Percentiles rank a stretch among this genome's conserved stretches.
Evolutionary conservation across 345 rosid species (phyloP).

Genomic region (Streptanthus diversifolius): DNA sequence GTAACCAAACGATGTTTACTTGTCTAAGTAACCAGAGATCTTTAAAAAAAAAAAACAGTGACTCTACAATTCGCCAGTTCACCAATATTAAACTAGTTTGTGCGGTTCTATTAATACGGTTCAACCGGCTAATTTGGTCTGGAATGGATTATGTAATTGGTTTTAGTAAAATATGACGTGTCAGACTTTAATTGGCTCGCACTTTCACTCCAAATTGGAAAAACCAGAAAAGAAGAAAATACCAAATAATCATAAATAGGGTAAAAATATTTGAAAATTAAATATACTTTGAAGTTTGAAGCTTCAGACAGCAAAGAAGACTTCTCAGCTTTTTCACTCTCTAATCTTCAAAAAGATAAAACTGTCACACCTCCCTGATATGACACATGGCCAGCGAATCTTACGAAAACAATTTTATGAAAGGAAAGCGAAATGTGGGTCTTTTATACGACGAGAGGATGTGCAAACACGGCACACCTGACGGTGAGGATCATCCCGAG

Average conservation of each 20-base stretch:
- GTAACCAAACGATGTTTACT: background rate
- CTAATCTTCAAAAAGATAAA: background rate
- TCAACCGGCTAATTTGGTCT: background rate
- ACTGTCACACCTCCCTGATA: background rate
- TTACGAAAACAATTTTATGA: background rate
- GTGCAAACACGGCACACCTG: slow-evolving; percentile 72
- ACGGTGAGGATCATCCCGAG: slow-evolving; percentile 64
- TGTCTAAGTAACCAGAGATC: background rate
- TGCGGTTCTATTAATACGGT: background rate
- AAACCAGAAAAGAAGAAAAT: background rate
- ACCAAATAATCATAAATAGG: background rate
- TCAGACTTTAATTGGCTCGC: background rate
- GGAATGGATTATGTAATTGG: background rate
- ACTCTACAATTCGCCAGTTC: background rate
- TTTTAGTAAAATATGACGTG: background rate
- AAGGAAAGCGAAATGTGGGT: slow-evolving; percentile 52
- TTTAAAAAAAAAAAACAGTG: background rate
- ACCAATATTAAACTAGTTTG: background rate
- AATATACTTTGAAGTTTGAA: background rate
- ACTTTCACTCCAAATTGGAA: slow-evolving; percentile 15
- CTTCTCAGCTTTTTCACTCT: background rate
- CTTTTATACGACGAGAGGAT: slow-evolving; percentile 74
- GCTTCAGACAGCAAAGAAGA: background rate
- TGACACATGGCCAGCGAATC: background rate
- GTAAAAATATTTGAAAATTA: background rate